Base-by-base conservation (phyloP, 306 rosid genomes). In the Cucurbita ficifolia region DNA sequence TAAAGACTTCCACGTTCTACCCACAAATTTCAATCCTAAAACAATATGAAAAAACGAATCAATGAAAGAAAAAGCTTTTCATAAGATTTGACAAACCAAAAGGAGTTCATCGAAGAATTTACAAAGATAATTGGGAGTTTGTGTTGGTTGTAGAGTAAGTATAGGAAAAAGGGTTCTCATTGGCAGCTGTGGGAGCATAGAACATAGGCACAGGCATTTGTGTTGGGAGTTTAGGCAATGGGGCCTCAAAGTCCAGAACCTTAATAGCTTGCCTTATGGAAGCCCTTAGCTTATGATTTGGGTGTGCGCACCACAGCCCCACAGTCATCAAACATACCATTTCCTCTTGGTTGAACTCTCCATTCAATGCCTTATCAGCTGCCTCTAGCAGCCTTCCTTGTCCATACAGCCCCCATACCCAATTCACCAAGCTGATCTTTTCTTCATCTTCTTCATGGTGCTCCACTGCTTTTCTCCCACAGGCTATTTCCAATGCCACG, bases 191-290 rank as follows among this genome's bases (percentile, higher is more conserved):
- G 39, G 29, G 53, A 7, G 54, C 54, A 51, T 8, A 10, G 65
- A 19, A 71, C 55, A 55, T 78, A 3, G 76, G 65, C 50, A 24
- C 35, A 40, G 79, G 73, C 73, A 60, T 35, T 4, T 35, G 22
- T 10, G 69, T 75, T 40, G 72, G 76, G 13, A 75, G 76, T 10
- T 24, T 69, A 1, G 83, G 79, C 40, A 79, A 43, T n/a, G 83
- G 79, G 21, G 79, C 79, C 36, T 79, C 82, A 48, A 69, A 69
- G 56, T 69, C 48, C 40, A 69, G 19, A 11, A 69, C 74, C 18
- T 45, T 39, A 45, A 69, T 46, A 7, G 40, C 74, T 49, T 46
- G 74, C 39, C 74, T 45, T 69, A 69, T 69, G 6, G 74, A 69
- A 69, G 74, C 40, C 29, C 74, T 69, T 0, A 46, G 40, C 13